Evolutionary conservation across 2,329 filamentous ascomycete species (phyloP), one percentile per base, ranked within the genome.

Genomic region (Xylariaceae sp.): DNA sequence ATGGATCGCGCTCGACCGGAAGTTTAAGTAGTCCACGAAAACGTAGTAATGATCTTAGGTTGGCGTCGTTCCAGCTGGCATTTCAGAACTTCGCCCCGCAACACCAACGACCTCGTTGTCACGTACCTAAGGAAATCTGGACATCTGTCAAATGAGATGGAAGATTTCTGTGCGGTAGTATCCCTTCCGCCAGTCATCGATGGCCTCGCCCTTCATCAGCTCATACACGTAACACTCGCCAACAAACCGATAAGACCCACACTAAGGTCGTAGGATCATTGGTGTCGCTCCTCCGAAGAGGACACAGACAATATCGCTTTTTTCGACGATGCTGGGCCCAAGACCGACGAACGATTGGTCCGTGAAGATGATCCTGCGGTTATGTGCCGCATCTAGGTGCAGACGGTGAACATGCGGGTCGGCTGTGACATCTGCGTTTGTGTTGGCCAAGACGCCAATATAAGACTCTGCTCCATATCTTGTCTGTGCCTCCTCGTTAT

Each of bases 221-320:
- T 33, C 17, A 16, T 45, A 45, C 28, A 45, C 43, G 18, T 45
- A 45, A 16, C 31, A 45, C 31, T 45, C 31, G 9, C 43, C 43
- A 31, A 45, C 28, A 34, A 45, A 45, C 18, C 18, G 43, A 34
- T 45, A 45, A 31, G 14, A 31, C 19, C 34, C 10, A 14, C 43
- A n/a, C 14, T 31, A 10, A 45, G 43, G 19, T 28, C 45, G 31
- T 31, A 47, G 17, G 10, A 47, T 31, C 33, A 47, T 47, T 22
- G 33, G 45, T 17, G 33, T 47, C 45, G 45, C 45, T 47, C 33
- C 45, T 18, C 45, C 33, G 28, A 47, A 47, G n/a, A 47, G 33
- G 28, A 47, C 39, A 47, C 45, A 47, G 12, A 38, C 31, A 47
- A 47, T 36, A 47, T 47, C 31, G 39, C 33, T 39, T 47, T 38